phyloP scores from a whole-genome alignment of 2,329 filamentous ascomycete genomes.

The Ophiognomonia clavigignenti-juglandacearum region DNA sequence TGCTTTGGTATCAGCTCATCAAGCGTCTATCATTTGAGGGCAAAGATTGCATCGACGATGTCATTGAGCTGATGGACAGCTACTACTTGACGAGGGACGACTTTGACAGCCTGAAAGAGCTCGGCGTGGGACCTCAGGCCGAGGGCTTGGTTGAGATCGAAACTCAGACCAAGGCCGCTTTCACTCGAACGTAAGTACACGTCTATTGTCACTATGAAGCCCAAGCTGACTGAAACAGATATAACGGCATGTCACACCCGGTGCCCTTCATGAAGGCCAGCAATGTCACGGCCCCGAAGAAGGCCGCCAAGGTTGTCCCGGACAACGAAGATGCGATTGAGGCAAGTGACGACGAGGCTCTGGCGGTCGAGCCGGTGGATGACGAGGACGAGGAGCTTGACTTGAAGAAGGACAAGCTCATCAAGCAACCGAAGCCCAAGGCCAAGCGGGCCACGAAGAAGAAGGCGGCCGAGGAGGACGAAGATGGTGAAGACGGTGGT shows the following conservation, averaged over 20 bases:
- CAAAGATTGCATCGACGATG: constrained; percentile 72
- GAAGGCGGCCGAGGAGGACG: constrained; percentile 42
- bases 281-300: constrained; percentile 68
- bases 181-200: constrained; percentile 73
- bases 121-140: constrained; percentile 81
- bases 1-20: constrained; percentile 78
- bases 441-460: constrained; percentile 34
- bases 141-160: constrained; percentile 74
- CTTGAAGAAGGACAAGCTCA: constrained; percentile 91
- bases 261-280: constrained; percentile 95
- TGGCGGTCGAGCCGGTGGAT: constrained; percentile 50
- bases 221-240: constrained; percentile 42
- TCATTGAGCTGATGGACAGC: constrained; percentile 94
- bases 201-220: not conserved
- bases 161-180: constrained; percentile 78
- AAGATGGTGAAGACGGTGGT: constrained; percentile 44
- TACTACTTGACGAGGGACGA: constrained; percentile 95
- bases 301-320: constrained; percentile 68
- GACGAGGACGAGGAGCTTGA: constrained; percentile 78
- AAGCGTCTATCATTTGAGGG: constrained; percentile 71
- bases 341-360: constrained; percentile 80
- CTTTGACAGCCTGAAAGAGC: constrained; percentile 86
- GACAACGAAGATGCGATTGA: constrained; percentile 96
- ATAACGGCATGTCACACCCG: constrained; percentile 82
- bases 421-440: constrained; percentile 82